Base-by-base conservation (phyloP, 306 rosid genomes). In the Vigna trinervia region DNA sequence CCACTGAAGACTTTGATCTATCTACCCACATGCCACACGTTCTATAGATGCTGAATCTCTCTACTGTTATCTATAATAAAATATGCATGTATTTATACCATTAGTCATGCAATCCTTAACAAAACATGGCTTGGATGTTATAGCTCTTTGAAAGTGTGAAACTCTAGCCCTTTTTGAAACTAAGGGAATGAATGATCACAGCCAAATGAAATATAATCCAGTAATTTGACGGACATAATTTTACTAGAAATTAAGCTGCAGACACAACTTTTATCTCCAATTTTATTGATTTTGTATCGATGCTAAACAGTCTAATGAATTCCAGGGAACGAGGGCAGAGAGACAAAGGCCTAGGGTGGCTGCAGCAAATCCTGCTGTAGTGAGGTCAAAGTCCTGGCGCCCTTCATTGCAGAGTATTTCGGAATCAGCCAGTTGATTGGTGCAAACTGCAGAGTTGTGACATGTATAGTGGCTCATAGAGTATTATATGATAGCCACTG, bases 341-440 rank as follows among this genome's bases (percentile, higher is more conserved):
- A 82, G 94, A 81, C 86, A 87, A 3, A 76, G 82, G 81, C 67
- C 60, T 23, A 89, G 96, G 84, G 48, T 77, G 77, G 68, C 73
- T n/a, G 56, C 90, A 1, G 63, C 71, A 28, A 88, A 87, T 83
- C 86, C 89, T 14, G 84, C 84, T 3, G 80, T 78, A 4, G 34
- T 73, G 78, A 89, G 87, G 63, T 80, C 94, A 20, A 96, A 91
- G 83, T 84, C 93, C 0, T 96, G 99, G 99, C 90, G 92, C 53
- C 99, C 99, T 26, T 89, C 96, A 2, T 85, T 96, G 28, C 97
- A 93, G 80, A 93, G 99, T 90, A 96, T 96, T 71, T 87, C 93
- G 6, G 99, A 92, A 76, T 90, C 90, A 5, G 61, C 67, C 5
- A 87, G 84, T 79, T 89, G 86, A 84, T 58, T 79, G 60, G 67